A percentile compares a stretch with the other conserved stretches of the same genome.
Evolutionary conservation across 208 protist species (phyloP).

Genomic region (Lotmaria passim): DNA sequence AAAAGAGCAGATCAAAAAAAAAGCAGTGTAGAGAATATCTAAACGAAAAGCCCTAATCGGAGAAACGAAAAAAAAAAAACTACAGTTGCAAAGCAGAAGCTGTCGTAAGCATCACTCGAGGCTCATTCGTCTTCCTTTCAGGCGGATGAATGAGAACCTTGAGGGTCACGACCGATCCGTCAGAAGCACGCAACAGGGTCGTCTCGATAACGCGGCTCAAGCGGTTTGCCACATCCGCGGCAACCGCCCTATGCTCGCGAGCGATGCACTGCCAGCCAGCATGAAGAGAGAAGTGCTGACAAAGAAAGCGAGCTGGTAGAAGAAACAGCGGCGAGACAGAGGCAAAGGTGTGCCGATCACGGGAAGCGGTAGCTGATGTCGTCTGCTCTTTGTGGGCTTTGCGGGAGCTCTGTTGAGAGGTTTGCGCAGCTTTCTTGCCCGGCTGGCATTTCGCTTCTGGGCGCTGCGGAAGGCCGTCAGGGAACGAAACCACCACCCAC

Average conservation of each 20-base stretch:
- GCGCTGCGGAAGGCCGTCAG: not conserved
- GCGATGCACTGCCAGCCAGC: constrained; percentile 6
- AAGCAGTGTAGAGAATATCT: not conserved
- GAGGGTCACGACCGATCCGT: not conserved
- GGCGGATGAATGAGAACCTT: not conserved
- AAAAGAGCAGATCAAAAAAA: not conserved
- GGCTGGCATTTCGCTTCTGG: too few species aligned
- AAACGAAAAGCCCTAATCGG: not conserved
- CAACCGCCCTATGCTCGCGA: not conserved
- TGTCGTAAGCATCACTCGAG: not conserved
- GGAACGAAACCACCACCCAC: constrained; percentile 8
- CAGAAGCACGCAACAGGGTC: not conserved
- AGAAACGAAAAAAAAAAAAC: not conserved
- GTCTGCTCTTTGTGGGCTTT: not conserved
- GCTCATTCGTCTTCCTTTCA: not conserved
- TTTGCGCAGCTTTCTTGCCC: not conserved
- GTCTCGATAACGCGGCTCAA: not conserved
- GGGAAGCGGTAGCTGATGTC: too few species aligned
- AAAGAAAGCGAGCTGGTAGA: constrained; percentile 6
- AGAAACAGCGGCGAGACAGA: constrained; percentile 1
- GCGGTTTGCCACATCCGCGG: not conserved
- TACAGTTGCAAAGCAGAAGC: not conserved
- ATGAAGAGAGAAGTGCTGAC: not conserved
- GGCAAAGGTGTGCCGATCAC: too few species aligned
- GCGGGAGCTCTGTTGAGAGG: not conserved